Evolutionary conservation across 441 rosid species (phyloP).

Genomic region (Mallotus repandus): DNA sequence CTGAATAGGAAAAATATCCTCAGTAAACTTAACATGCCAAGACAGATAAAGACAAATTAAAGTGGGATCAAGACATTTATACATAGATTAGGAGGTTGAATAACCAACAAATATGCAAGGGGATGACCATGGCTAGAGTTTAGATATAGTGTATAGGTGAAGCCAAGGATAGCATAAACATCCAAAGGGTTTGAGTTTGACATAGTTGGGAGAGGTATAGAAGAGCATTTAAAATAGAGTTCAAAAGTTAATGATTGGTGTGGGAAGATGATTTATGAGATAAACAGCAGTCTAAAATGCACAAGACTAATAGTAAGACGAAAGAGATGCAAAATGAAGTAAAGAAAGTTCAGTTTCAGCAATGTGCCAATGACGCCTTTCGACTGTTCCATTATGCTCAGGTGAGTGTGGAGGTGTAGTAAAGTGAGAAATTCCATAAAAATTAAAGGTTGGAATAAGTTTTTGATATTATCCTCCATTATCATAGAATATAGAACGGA

Average conservation of each 20-base stretch:
- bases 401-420: background rate
- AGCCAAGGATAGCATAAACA: background rate
- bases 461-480: background rate
- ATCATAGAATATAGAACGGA: too few species aligned
- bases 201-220: background rate
- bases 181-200: background rate
- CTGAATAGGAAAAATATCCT: background rate
- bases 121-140: background rate
- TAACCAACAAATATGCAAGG: background rate
- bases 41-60: background rate
- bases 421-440: background rate
- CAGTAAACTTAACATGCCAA: background rate
- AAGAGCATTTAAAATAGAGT: background rate
- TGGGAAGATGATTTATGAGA: background rate
- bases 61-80: background rate
- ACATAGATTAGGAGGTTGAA: background rate
- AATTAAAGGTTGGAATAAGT: background rate
- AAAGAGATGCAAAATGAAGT: background rate
- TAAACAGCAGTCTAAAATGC: background rate
- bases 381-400: background rate
- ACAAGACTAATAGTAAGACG: background rate
- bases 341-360: background rate
- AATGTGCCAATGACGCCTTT: background rate
- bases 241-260: background rate
- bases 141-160: background rate